These are phyloP conservation scores for Diplodia sapinea DNA, from an alignment of 2,329 filamentous ascomycete species.

Conservation along the genomic window DNA sequence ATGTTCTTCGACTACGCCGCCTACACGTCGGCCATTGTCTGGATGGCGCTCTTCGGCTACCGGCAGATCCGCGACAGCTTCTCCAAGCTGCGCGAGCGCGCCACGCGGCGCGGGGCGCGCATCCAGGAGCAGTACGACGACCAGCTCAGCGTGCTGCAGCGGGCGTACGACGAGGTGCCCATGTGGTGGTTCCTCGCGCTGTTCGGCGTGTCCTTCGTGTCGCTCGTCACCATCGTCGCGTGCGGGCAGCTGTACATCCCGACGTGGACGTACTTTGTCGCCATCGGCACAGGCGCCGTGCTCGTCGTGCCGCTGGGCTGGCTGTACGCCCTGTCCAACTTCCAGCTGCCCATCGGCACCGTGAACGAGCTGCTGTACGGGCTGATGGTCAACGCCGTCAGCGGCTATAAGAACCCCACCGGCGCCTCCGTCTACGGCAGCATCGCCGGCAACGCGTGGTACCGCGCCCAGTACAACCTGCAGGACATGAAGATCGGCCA, in stretches of 20 bases:
- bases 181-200: conserved; percentile 63
- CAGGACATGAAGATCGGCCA: conserved; percentile 70
- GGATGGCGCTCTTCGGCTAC: conserved; percentile 64
- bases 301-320: conserved; percentile 64
- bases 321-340: conserved; percentile 66
- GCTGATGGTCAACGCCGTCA: conserved; percentile 62
- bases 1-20: conserved; percentile 68
- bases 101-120: not conserved
- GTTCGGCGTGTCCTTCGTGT: conserved; percentile 57
- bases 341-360: conserved; percentile 60
- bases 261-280: conserved; percentile 65
- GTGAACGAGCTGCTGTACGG: conserved; percentile 67
- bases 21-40: conserved; percentile 63
- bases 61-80: conserved; percentile 55
- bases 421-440: conserved; percentile 64
- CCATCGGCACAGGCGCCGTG: conserved; percentile 60
- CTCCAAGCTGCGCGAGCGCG: conserved; percentile 49
- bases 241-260: conserved; percentile 63
- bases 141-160: conserved; percentile 64
- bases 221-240: conserved; percentile 59
- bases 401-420: conserved; percentile 61
- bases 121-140: conserved; percentile 59
- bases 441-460: conserved; percentile 68
- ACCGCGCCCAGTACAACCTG: conserved; percentile 57
- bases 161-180: conserved; percentile 64